Evolutionary conservation across 2,329 filamentous ascomycete species (phyloP), one percentile per base, ranked within the genome.

Genomic region (Chaetomiaceae sp.): DNA sequence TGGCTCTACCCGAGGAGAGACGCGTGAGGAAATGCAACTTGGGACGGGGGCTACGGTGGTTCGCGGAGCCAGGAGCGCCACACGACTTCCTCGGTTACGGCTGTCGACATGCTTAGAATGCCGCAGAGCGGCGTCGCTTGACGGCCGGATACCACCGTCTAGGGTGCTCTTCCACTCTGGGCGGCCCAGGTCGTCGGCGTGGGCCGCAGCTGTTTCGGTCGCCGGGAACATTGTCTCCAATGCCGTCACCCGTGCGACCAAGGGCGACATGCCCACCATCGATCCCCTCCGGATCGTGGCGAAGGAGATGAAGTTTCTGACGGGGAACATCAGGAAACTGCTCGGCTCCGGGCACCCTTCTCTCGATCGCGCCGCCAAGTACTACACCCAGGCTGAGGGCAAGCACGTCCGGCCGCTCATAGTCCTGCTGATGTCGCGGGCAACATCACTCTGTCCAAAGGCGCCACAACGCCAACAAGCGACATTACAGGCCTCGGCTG

Each of bases 331-430:
- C 70, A 81, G 89, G 56, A 88, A 95, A 67, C 78, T 97, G n/a
- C 76, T 97, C 14, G 92, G 92, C 5, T 96, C 91, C 0, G 92
- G 92, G 5, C 92, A 99, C 67, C 94, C 94, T 0, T 90, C 91
- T 41, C 80, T 99, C 55, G 94, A 97, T 67, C 91, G 89, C 37
- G 92, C 91, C 25, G 90, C 94, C 48, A 99, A 99, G 73, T 99
- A 99, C 77, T 99, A 99, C 71, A 96, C 94, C 20, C 88, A 92
- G 65, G 89, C 89, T 55, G 90, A 97, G 76, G 94, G 94, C 58
- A 99, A 99, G 75, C 94, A 97, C 71, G 86, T 99, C 62, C 86
- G 94, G 61, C 94, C 94, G 27, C 82, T 96, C 70, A 87, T 99
- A 56, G 91, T 99, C 27, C 81, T 99, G 57, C 84, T 99, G 64